A percentile compares a stretch with the other conserved stretches of the same genome.
These are phyloP conservation scores for Pseudisothecium myosuroides DNA, from an alignment of 225 moss, liverwort and hornwort genomes.

Conservation along the genomic window DNA sequence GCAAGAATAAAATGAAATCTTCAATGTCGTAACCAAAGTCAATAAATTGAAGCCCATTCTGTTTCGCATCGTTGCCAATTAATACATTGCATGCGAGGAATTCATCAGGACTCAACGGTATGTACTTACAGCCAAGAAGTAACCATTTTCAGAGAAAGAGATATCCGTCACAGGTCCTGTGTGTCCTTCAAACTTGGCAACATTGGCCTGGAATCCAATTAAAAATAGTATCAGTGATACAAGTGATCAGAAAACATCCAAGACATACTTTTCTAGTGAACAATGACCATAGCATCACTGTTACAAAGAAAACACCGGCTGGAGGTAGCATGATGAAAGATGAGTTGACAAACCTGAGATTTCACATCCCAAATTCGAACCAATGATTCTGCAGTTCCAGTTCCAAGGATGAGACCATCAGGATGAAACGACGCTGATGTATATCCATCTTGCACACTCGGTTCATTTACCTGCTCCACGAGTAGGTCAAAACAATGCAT, in stretches of 20 bases:
- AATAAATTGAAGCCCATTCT: neutral
- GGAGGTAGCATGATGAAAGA: neutral
- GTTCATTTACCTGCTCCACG: slow-evolving; percentile 66
- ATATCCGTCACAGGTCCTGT: slow-evolving; percentile 92
- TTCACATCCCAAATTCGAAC: slow-evolving; percentile 99
- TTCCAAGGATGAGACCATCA: slow-evolving; percentile 90
- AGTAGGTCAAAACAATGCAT: neutral
- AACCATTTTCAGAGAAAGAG: slow-evolving; percentile 98
- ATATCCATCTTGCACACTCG: slow-evolving; percentile 81
- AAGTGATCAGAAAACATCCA: neutral
- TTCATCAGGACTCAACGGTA: neutral
- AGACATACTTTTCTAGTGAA: neutral
- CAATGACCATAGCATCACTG: neutral
- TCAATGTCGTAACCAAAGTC: neutral
- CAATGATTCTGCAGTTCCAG: slow-evolving; percentile 89
- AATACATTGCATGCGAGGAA: neutral
- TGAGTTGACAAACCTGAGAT: slow-evolving; percentile 54
- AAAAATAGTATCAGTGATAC: neutral
- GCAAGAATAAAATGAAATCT: neutral
- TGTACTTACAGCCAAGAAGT: slow-evolving; percentile 87
- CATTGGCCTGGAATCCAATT: slow-evolving; percentile 59
- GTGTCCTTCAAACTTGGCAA: slow-evolving; percentile 96
- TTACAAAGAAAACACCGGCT: neutral
- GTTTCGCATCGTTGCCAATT: neutral
- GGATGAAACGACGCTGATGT: slow-evolving; percentile 96